Conservation (phyloP, 1,139 yeast genomes). For the Hanseniaspora gamundiae region DNA sequence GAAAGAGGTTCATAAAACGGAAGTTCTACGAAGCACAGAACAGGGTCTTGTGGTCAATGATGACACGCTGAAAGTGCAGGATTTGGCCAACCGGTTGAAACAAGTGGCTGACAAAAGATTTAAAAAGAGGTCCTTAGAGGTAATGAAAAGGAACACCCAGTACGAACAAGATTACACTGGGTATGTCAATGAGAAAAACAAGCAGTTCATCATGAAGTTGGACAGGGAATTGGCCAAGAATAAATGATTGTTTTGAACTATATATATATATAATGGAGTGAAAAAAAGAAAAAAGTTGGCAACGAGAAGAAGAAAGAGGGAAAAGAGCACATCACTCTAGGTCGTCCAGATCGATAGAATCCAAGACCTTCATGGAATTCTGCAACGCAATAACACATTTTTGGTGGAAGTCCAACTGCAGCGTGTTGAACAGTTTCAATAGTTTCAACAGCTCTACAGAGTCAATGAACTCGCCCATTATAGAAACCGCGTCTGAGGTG, state of each 20-base stretch:
- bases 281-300: neutral
- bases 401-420: constrained; percentile 60
- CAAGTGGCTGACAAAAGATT: neutral
- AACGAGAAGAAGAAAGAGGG: too few relatives aligned
- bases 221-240: constrained; percentile 19
- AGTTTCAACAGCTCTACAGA: constrained; percentile 54
- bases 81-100: neutral
- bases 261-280: neutral
- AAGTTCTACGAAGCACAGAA: constrained; percentile 7
- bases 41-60: constrained; percentile 14
- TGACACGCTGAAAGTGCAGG: constrained; percentile 3
- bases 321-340: too few relatives aligned
- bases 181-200: constrained; percentile 58
- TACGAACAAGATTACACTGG: constrained; percentile 10
- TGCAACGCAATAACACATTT: constrained; percentile 35
- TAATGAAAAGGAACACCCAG: neutral
- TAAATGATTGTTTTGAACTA: neutral
- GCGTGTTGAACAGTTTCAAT: constrained; percentile 48
- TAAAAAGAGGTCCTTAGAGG: neutral
- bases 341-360: constrained; percentile 12
- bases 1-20: too few relatives aligned
- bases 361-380: constrained; percentile 30
- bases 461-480: constrained; percentile 58
- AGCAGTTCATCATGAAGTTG: constrained; percentile 64
- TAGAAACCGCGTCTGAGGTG: constrained; percentile 62